phyloP scores from a whole-genome alignment of 768 basidiomycete genomes.

The Trametes maxima region DNA sequence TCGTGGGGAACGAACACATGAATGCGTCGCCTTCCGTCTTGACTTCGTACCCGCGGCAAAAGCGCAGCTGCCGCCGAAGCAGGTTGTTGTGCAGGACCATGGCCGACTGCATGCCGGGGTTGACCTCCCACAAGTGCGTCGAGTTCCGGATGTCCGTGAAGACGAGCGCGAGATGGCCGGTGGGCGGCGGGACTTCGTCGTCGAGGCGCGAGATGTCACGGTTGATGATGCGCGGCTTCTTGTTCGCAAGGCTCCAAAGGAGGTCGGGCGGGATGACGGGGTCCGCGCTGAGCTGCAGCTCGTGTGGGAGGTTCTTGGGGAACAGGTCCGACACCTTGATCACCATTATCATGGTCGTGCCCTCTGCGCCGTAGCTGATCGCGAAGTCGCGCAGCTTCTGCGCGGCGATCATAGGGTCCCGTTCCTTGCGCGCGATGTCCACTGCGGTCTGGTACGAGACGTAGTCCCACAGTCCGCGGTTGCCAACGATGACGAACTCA shows the following conservation, averaged over 20 bases:
- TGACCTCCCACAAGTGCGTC: constrained; percentile 94
- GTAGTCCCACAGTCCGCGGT: constrained; percentile 91
- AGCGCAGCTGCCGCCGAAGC: constrained; percentile 80
- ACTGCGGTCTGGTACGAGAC: constrained; percentile 95
- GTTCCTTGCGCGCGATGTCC: constrained; percentile 84
- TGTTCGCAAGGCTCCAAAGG: constrained; percentile 34
- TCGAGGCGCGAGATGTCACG: constrained; percentile 64
- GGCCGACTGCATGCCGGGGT: constrained; percentile 92
- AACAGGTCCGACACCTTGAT: constrained; percentile 82
- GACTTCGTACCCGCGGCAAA: constrained; percentile 96
- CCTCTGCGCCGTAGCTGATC: constrained; percentile 93
- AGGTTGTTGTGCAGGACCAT: constrained; percentile 89
- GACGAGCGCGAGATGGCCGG: constrained; percentile 86
- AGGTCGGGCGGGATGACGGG: constrained; percentile 44
- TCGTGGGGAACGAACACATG: constrained; percentile 95
- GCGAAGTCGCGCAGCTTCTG: constrained; percentile 97
- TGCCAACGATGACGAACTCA: constrained; percentile 96
- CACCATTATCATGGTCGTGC: constrained; percentile 98
- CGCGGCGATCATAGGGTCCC: constrained; percentile 86
- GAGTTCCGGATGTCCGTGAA: constrained; percentile 99
- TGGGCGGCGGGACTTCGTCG: constrained; percentile 81
- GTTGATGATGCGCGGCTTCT: constrained; percentile 50
- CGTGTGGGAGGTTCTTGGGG: constrained; percentile 41
- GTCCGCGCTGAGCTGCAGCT: constrained; percentile 50
- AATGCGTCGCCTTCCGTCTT: constrained; percentile 99